Base-by-base conservation (phyloP, 371 early-diverging fungal species). In the Apophysomyces trapeziformis region DNA sequence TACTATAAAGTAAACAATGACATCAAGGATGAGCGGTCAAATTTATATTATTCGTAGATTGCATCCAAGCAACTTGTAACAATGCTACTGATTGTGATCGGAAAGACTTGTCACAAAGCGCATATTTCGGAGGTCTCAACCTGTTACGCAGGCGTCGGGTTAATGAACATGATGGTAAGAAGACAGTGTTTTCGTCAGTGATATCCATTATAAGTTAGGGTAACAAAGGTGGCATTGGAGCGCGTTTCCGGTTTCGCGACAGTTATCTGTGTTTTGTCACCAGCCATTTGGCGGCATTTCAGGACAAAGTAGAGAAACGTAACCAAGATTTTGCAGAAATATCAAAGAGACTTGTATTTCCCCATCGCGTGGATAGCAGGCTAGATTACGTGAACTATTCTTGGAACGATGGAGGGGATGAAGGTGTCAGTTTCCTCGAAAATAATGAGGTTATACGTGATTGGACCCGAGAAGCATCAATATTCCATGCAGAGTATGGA, bases 171-270 rank as follows among this genome's bases (percentile, higher is more conserved):
- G 68, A 89, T 96, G 78, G 90, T 88, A 84, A 69, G 67, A 59
- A 59, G 14, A 5, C 56, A 14, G 11, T 35, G 16, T 39, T 35
- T n/a, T 2, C 39, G 44, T 35, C 35, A 32, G 44, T n/a, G 4
- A 58, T 56, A 57, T 57, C 4, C 7, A 43, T 21, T 54, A 14
- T 61, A 18, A 37, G 26, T 4, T 65, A 93, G 90, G 98, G 96
- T 13, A 98, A 98, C 77, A 98, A 98, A 83, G 99, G 99, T 32
- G 96, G 92, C 2, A 90, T 93, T 4, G 89, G 90, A 5, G 86
- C 96, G 21, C 85, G 96, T 12, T 66, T 96, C 16, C 79, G 87
- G 12, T 87, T 89, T 63, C 79, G 87, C 56, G 96, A 96, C 70
- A 89, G 94, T 8, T 92, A 93, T 61, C 46, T 96, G 1, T 91